Conservation (phyloP, 805 yeast genomes). For the Jamesozyma spencerorum region DNA sequence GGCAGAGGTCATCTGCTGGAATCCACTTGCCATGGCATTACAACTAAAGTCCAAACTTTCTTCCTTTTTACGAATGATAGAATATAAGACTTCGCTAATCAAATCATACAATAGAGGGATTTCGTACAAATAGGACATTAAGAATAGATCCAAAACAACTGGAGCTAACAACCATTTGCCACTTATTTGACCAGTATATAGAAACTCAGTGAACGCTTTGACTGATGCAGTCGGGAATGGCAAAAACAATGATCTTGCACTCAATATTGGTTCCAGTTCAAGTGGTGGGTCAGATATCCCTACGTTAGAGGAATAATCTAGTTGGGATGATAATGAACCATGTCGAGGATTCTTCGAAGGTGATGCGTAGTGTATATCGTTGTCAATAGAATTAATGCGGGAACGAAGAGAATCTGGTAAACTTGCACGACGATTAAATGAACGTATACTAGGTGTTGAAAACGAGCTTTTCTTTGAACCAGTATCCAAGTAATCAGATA, state of each 20-base stretch:
- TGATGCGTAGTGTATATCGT: neutral
- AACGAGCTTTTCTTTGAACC: conserved; percentile 21
- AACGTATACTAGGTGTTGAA: conserved; percentile 21
- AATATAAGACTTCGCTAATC: conserved; percentile 58
- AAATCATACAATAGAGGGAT: conserved; percentile 63
- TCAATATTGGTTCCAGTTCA: conserved; percentile 48
- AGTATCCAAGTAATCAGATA: conserved; percentile 7
- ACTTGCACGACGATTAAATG: conserved; percentile 9
- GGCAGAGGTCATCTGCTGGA: conserved; percentile 14
- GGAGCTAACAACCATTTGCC: conserved; percentile 67
- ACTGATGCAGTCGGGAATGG: conserved; percentile 58
- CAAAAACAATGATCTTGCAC: conserved; percentile 60
- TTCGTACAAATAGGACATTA: conserved; percentile 56
- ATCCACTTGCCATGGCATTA: conserved; percentile 11
- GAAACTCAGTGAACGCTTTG: conserved; percentile 58
- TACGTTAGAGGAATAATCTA: conserved; percentile 14
- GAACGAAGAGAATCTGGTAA: conserved; percentile 8
- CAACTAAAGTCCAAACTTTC: conserved; percentile 24
- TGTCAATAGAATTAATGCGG: neutral
- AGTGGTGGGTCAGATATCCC: conserved; percentile 9
- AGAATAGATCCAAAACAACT: conserved; percentile 52
- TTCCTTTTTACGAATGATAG: conserved; percentile 62
- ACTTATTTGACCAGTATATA: conserved; percentile 74
- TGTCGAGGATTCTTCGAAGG: conserved; percentile 5
- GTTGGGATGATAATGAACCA: conserved; percentile 5